A percentile compares a stretch with the other conserved stretches of the same genome.
These are phyloP conservation scores for Canavalia ensiformis DNA, from an alignment of 306 rosid species.

Conservation along the genomic window DNA sequence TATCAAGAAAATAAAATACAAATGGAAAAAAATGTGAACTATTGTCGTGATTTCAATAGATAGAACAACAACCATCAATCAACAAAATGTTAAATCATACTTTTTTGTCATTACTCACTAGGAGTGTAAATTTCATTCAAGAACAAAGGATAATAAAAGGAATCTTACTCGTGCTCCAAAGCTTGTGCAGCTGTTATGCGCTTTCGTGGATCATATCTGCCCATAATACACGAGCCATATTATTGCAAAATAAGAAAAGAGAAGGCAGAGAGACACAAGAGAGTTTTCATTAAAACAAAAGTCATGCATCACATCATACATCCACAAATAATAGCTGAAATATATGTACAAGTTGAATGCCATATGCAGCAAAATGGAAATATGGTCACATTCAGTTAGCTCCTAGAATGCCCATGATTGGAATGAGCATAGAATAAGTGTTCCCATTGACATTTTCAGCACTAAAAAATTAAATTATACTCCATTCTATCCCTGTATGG, in stretches of 20 bases:
- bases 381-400: conserved; percentile 8
- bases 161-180: conserved; percentile 89
- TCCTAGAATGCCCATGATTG: conserved; percentile 20
- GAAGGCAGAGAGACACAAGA: not conserved
- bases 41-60: conserved; percentile 29
- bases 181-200: conserved; percentile 95
- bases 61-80: conserved; percentile 34
- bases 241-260: conserved; percentile 21
- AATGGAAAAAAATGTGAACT: conserved; percentile 25
- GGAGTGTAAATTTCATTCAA: conserved; percentile 8
- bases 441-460: conserved; percentile 19
- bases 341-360: conserved; percentile 32
- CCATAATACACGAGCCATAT: conserved; percentile 38
- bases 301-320: conserved; percentile 26
- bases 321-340: conserved; percentile 36
- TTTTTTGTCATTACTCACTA: conserved; percentile 11
- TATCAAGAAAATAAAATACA: not conserved
- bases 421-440: conserved; percentile 26
- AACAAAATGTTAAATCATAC: conserved; percentile 32
- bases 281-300: conserved; percentile 19
- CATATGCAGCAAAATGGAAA: conserved; percentile 26
- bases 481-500: conserved; percentile 24
- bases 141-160: conserved; percentile 29
- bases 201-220: conserved; percentile 97
- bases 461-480: not conserved